These are phyloP conservation scores for Craterostigma plantagineum DNA, from an alignment of 257 asterid genomes.

Conservation along the genomic window DNA sequence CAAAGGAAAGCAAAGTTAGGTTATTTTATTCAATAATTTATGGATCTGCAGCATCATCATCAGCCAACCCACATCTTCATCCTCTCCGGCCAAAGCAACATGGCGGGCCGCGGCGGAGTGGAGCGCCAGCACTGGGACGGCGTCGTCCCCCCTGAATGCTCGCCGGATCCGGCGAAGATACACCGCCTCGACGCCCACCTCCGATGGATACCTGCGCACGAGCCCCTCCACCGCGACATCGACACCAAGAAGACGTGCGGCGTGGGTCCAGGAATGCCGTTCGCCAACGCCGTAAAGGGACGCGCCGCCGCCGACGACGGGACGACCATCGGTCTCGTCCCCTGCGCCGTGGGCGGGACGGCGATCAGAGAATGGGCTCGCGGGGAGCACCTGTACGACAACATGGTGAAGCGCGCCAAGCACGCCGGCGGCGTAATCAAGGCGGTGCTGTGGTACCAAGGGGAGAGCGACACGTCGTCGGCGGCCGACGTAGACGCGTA, in stretches of 20 bases:
- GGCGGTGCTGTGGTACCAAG: conserved; percentile 88
- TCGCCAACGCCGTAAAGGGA: conserved; percentile 60
- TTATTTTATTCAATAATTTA: no score
- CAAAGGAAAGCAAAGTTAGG: no score
- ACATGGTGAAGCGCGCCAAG: conserved; percentile 50
- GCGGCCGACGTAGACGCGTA: conserved; percentile 36
- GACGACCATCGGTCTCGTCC: conserved; percentile 40
- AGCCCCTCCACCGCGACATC: conserved; percentile 77
- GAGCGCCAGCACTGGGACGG: conserved; percentile 53
- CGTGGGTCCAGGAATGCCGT: conserved; percentile 81
- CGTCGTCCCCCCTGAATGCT: conserved; percentile 47
- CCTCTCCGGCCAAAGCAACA: conserved; percentile 91
- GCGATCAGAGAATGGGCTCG: conserved; percentile 79
- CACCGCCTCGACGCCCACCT: conserved; percentile 44
- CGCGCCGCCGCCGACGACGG: conserved; percentile 9
- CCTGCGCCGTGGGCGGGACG: conserved; percentile 91
- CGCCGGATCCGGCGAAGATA: conserved; percentile 32
- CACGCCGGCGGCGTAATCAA: conserved; percentile 31
- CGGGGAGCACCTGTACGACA: conserved; percentile 39
- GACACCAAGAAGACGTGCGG: conserved; percentile 66
- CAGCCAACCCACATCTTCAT: conserved; percentile 45
- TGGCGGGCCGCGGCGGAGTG: conserved; percentile 95
- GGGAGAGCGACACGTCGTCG: conserved; percentile 72
- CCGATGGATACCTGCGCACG: conserved; percentile 58
- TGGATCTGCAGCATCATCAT: no score